These are phyloP conservation scores for Debaryomyces tyrocola DNA, from an alignment of 805 yeast species.

Conservation along the genomic window DNA sequence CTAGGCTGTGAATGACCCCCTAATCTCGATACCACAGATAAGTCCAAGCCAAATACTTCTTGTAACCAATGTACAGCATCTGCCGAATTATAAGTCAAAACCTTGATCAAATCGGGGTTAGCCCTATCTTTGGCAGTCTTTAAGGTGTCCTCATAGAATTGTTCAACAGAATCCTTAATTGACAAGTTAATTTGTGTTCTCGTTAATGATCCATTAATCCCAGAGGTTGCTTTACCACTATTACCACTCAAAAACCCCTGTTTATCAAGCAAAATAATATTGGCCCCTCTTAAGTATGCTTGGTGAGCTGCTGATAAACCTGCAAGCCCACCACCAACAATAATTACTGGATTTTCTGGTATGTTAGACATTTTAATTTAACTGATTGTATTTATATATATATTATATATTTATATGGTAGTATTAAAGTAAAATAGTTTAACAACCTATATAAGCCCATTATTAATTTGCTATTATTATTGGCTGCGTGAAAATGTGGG, in stretches of 20 bases:
- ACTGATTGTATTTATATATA: not conserved
- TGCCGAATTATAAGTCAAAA: conserved; percentile 60
- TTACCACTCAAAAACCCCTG: conserved; percentile 64
- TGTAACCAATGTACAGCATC: conserved; percentile 76
- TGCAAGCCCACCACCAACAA: conserved; percentile 68
- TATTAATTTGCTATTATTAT: not conserved
- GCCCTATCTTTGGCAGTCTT: conserved; percentile 66
- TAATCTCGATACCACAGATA: conserved; percentile 67
- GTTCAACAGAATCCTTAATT: conserved; percentile 56
- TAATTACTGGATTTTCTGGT: conserved; percentile 43
- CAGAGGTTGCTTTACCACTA: conserved; percentile 66
- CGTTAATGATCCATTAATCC: conserved; percentile 73
- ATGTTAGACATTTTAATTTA: not conserved
- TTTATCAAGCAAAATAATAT: conserved; percentile 55
- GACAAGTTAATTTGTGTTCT: conserved; percentile 51
- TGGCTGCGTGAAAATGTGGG: conserved; percentile 4
- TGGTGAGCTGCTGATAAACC: conserved; percentile 65
- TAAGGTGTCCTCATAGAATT: conserved; percentile 65
- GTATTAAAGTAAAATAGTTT: no score
- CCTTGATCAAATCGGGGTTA: conserved; percentile 55
- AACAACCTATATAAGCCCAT: not conserved
- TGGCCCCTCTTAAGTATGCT: conserved; percentile 51
- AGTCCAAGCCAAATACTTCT: conserved; percentile 57
- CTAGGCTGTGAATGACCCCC: conserved; percentile 84
- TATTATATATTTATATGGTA: not conserved